phyloP scores from a whole-genome alignment of 2,329 filamentous ascomycete species.

The Monosporascus sp. region DNA sequence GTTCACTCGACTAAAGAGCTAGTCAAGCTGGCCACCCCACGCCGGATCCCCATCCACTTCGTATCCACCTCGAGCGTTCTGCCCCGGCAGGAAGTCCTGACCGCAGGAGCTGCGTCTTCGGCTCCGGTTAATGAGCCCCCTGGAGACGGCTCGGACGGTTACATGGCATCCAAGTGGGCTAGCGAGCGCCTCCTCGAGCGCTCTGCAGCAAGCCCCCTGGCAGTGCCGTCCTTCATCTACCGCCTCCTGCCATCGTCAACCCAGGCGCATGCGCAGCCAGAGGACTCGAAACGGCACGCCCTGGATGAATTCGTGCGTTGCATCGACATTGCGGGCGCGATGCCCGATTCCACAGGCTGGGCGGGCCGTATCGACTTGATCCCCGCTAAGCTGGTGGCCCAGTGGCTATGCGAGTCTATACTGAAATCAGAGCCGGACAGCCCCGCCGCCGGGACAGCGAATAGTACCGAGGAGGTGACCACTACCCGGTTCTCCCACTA shows the following conservation, averaged over 20 bases:
- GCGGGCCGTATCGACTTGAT: conserved; percentile 8
- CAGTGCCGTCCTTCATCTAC: conserved; percentile 4
- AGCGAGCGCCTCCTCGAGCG: conserved; percentile 19
- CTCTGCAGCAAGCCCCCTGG: neutral
- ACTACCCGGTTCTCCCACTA: too few species aligned
- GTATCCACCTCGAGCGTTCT: conserved; percentile 4
- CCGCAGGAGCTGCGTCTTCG: too few species aligned
- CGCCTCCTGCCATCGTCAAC: conserved; percentile 2
- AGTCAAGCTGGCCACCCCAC: conserved; percentile 9
- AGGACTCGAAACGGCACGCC: neutral
- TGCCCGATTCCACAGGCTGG: conserved; percentile 7
- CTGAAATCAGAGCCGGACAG: too few species aligned
- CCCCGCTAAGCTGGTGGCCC: neutral
- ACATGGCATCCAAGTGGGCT: conserved; percentile 10
- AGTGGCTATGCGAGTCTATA: conserved; percentile 1
- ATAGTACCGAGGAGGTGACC: too few species aligned
- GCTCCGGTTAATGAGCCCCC: too few species aligned
- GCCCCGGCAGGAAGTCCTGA: too few species aligned
- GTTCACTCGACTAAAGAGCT: conserved; percentile 20
- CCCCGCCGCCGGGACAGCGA: too few species aligned
- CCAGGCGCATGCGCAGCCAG: neutral
- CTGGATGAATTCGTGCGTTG: conserved; percentile 1
- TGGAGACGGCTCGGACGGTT: conserved; percentile 1
- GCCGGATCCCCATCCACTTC: conserved; percentile 5
- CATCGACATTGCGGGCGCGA: neutral